phyloP scores from a whole-genome alignment of 1,139 yeast species.

The Geotrichum cucujoidarum region DNA sequence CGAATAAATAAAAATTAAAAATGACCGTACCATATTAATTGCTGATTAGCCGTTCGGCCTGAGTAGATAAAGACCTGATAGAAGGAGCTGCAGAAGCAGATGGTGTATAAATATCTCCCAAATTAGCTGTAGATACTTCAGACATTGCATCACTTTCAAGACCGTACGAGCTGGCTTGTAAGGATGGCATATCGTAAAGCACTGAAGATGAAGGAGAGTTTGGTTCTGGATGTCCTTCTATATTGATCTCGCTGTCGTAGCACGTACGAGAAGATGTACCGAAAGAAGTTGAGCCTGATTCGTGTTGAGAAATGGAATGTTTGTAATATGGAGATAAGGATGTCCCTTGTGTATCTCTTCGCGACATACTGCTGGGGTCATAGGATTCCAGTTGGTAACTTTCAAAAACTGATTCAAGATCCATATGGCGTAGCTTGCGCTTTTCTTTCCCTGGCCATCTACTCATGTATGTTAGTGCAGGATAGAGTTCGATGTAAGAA shows the following conservation, averaged over 20 bases:
- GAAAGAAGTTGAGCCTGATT: not conserved
- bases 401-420: constrained; percentile 10
- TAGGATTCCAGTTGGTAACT: constrained; percentile 3
- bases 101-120: constrained; percentile 7
- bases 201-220: constrained; percentile 3
- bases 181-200: not conserved
- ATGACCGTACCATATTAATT: too few relatives aligned
- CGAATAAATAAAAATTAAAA: not conserved
- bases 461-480: constrained; percentile 17
- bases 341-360: too few relatives aligned
- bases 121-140: constrained; percentile 9
- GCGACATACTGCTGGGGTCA: too few relatives aligned
- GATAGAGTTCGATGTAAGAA: constrained; percentile 13
- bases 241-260: not conserved
- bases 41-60: not conserved
- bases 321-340: too few relatives aligned
- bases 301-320: too few relatives aligned
- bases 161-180: constrained; percentile 6
- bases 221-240: not conserved
- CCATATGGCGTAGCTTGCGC: not conserved
- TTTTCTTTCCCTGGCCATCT: constrained; percentile 7
- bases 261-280: not conserved
- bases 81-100: constrained; percentile 10
- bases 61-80: constrained; percentile 7
- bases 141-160: not conserved